Evolutionary conservation across 352 stramenopile genomes (phyloP).

Genomic region (Phytophthora constricta): DNA sequence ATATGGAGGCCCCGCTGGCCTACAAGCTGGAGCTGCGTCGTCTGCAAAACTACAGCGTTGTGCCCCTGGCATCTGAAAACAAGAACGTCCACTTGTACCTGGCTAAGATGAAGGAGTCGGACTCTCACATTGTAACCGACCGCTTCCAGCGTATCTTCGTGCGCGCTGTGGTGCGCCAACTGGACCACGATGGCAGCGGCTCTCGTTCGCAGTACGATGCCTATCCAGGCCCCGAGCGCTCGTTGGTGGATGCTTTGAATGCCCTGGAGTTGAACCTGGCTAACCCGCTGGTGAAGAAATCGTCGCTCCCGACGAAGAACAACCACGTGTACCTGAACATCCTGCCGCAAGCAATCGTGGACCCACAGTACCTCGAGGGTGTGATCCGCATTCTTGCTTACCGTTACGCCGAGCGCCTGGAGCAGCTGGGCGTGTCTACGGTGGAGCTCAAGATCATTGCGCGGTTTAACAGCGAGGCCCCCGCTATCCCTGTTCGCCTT

Average conservation of each 20-base stretch:
- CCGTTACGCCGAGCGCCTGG: constrained; percentile 90
- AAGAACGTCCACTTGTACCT: constrained; percentile 99
- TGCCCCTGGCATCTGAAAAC: constrained; percentile 91
- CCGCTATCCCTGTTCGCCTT: constrained; percentile 96
- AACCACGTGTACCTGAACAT: constrained; percentile 99
- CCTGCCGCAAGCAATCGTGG: constrained; percentile 93
- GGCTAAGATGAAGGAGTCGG: constrained; percentile 91
- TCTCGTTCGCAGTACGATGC: constrained; percentile 90
- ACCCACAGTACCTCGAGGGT: constrained; percentile 96
- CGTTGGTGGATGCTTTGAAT: constrained; percentile 98
- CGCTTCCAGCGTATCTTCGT: constrained; percentile 96
- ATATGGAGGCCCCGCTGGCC: constrained; percentile 98
- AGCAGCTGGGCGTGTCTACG: constrained; percentile 93
- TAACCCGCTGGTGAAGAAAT: constrained; percentile 89
- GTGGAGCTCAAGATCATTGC: constrained; percentile 98
- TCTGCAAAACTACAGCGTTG: constrained; percentile 98
- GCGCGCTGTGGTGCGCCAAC: constrained; percentile 93
- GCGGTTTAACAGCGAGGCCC: constrained; percentile 91
- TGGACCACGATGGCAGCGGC: constrained; percentile 80
- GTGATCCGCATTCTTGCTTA: constrained; percentile 93
- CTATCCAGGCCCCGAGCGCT: constrained; percentile 94
- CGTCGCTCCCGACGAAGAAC: constrained; percentile 87
- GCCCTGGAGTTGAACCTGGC: constrained; percentile 96
- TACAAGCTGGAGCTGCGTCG: constrained; percentile 99
- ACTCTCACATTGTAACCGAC: constrained; percentile 85